Evolutionary conservation across 495 filamentous ascomycete genomes (phyloP).

Genomic region (Penicillium egyptiacum): DNA sequence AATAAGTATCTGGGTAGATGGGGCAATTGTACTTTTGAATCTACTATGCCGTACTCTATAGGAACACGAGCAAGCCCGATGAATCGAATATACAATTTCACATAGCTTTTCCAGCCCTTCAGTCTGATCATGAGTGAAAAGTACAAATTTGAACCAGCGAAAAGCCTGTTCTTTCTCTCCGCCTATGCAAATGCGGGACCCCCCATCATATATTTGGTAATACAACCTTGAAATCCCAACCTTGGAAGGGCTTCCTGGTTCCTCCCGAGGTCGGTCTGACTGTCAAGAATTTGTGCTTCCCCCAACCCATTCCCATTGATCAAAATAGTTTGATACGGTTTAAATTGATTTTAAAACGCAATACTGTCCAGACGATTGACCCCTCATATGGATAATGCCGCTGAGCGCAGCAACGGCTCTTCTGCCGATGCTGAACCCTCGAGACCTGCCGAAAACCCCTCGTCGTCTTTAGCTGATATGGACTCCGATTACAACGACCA

Average conservation of each 20-base stretch:
- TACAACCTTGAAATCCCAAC: not conserved
- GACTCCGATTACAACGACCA: constrained; percentile 25
- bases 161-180: not conserved
- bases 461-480: constrained; percentile 8
- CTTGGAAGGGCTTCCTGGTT: not conserved
- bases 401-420: constrained; percentile 38
- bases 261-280: not conserved
- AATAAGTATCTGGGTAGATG: not conserved
- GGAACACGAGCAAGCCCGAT: not conserved
- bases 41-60: not conserved
- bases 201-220: constrained; percentile 11
- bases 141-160: not conserved
- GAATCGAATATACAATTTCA: not conserved
- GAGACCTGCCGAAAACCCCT: constrained; percentile 17
- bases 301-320: not conserved
- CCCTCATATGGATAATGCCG: constrained; percentile 23
- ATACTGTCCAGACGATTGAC: constrained; percentile 51
- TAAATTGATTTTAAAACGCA: constrained; percentile 21
- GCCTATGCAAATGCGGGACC: constrained; percentile 7
- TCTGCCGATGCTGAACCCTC: constrained; percentile 30
- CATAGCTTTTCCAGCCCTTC: not conserved
- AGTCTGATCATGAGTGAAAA: not conserved
- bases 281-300: not conserved
- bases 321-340: not conserved
- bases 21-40: not conserved